Conservation (phyloP, 108 stramenopile species). For the Fragilariopsis cylindrus region DNA sequence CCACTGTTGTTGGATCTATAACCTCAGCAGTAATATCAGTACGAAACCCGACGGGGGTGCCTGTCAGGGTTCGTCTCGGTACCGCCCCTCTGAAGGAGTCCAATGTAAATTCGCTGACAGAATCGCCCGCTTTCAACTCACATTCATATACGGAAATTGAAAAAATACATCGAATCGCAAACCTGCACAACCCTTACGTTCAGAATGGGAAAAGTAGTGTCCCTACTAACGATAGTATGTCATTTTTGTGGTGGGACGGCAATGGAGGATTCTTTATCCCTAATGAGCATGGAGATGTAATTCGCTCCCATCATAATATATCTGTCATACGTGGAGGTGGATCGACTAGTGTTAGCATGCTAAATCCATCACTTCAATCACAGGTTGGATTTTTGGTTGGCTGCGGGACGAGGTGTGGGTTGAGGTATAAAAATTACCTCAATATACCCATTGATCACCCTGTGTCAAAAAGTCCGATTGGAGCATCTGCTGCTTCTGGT, state of each 20-base stretch:
- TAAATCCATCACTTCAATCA: slow-evolving; percentile 66
- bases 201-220: slow-evolving; percentile 20
- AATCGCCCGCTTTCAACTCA: neutral
- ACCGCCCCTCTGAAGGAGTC: slow-evolving; percentile 23
- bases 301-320: slow-evolving; percentile 73
- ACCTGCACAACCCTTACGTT: slow-evolving; percentile 29
- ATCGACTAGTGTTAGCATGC: slow-evolving; percentile 53
- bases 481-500: slow-evolving; percentile 64
- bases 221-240: slow-evolving; percentile 10
- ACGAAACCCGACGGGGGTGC: slow-evolving; percentile 67
- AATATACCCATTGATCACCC: slow-evolving; percentile 15
- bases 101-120: neutral
- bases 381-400: slow-evolving; percentile 65
- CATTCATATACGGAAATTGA: neutral
- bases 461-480: slow-evolving; percentile 54
- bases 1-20: slow-evolving; percentile 55
- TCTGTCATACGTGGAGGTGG: slow-evolving; percentile 64
- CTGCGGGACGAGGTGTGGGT: slow-evolving; percentile 70
- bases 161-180: slow-evolving; percentile 1
- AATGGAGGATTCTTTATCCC: slow-evolving; percentile 64
- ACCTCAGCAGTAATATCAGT: slow-evolving; percentile 41
- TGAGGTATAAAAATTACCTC: slow-evolving; percentile 32
- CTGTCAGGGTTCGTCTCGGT: slow-evolving; percentile 63
- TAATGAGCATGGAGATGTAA: slow-evolving; percentile 59
- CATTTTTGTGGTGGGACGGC: slow-evolving; percentile 73